Evolutionary conservation across 768 basidiomycete genomes (phyloP).

Genomic region (Phylloporus arenicola): DNA sequence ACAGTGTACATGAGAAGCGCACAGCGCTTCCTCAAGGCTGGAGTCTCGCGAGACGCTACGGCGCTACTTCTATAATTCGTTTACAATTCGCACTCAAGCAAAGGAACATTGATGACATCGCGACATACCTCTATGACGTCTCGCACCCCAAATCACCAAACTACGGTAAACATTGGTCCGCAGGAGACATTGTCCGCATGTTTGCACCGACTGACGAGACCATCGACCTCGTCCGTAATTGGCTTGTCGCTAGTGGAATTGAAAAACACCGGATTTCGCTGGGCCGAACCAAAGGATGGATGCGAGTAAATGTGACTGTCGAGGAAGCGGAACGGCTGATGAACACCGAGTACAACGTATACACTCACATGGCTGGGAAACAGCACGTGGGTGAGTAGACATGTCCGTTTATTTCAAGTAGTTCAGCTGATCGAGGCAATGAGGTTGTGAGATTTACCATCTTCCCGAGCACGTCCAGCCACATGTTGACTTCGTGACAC

Average conservation of each 20-base stretch:
- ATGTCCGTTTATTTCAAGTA: neutral
- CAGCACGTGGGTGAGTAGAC: slow-evolving; percentile 21
- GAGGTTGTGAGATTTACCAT: slow-evolving; percentile 31
- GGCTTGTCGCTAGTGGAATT: slow-evolving; percentile 27
- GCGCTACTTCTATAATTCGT: slow-evolving; percentile 24
- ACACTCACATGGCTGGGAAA: slow-evolving; percentile 23
- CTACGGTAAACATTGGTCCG: slow-evolving; percentile 31
- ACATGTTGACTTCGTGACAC: too few relatives aligned
- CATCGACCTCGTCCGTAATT: slow-evolving; percentile 19
- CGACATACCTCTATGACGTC: slow-evolving; percentile 23
- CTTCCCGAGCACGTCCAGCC: too few relatives aligned
- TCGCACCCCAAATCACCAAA: slow-evolving; percentile 31
- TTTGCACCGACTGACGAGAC: slow-evolving; percentile 26
- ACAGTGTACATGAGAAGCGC: slow-evolving; percentile 39
- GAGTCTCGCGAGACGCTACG: slow-evolving; percentile 33
- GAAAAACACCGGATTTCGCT: too few relatives aligned
- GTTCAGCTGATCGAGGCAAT: neutral
- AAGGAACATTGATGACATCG: slow-evolving; percentile 25
- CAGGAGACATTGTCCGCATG: slow-evolving; percentile 21
- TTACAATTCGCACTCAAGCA: slow-evolving; percentile 32
- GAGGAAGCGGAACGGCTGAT: slow-evolving; percentile 31
- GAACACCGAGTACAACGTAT: slow-evolving; percentile 30
- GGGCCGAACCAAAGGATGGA: slow-evolving; percentile 19
- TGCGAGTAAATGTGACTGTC: slow-evolving; percentile 25
- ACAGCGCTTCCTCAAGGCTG: slow-evolving; percentile 32